A percentile compares a stretch with the other conserved stretches of the same genome.
Conservation (phyloP, 768 basidiomycete species). For the Mycena capillaripes region DNA sequence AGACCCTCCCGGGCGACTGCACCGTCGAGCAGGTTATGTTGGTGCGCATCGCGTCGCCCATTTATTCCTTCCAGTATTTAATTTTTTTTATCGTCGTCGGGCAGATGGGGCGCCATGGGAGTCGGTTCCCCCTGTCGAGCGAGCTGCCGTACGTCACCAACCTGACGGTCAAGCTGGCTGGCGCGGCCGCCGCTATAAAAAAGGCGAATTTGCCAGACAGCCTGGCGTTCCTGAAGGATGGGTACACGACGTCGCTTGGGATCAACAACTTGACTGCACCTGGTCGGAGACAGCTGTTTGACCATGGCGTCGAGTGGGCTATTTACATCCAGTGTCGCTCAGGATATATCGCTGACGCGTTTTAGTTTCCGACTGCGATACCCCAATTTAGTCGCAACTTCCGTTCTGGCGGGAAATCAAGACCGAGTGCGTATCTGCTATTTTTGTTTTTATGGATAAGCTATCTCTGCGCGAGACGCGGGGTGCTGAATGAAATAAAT, state of each 20-base stretch:
- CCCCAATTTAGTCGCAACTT: conserved; percentile 42
- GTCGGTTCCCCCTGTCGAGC: conserved; percentile 49
- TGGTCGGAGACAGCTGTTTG: conserved; percentile 55
- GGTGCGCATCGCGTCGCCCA: conserved; percentile 40
- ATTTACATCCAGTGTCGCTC: not conserved
- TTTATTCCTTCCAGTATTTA: not conserved
- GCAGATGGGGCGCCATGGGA: conserved; percentile 59
- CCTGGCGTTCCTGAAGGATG: conserved; percentile 54
- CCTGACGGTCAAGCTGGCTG: conserved; percentile 49
- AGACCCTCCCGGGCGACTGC: conserved; percentile 52
- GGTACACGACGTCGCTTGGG: conserved; percentile 50
- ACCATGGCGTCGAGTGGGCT: conserved; percentile 54
- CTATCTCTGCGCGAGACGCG: not conserved
- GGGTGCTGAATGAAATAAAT: not conserved
- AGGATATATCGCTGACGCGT: not conserved
- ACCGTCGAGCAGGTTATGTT: conserved; percentile 54
- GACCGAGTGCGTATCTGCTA: conserved; percentile 42
- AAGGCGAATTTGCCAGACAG: conserved; percentile 46
- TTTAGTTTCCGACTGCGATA: conserved; percentile 47
- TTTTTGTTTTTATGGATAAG: not conserved
- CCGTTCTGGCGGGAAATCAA: conserved; percentile 48
- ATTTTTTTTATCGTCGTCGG: not conserved
- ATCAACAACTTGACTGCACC: conserved; percentile 52
- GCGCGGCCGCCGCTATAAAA: conserved; percentile 40
- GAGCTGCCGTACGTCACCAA: conserved; percentile 48